Percentiles rank a stretch among this genome's conserved stretches.
Evolutionary conservation across 345 rosid species (phyloP).

Genomic region (Ceriops zippeliana): DNA sequence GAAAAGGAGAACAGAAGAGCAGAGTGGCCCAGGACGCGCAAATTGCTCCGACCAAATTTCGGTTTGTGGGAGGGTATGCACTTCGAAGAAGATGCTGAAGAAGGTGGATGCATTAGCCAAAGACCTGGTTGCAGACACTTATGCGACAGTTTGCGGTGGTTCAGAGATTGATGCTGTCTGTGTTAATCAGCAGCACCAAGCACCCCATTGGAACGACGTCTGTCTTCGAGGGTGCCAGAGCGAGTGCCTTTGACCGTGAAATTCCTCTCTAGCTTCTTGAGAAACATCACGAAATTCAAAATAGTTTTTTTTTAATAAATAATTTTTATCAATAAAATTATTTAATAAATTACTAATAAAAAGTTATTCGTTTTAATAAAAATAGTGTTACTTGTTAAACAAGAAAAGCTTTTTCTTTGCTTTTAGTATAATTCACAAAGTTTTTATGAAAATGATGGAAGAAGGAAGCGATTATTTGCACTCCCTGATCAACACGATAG

Average conservation of each 20-base stretch:
- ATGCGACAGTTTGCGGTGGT: constrained; percentile 85
- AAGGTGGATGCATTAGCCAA: constrained; percentile 78
- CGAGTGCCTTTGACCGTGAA: constrained; percentile 62
- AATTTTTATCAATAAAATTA: no score
- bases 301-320: no score
- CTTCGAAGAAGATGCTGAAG: constrained; percentile 82
- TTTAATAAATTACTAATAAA: no score
- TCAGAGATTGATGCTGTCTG: constrained; percentile 87
- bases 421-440: no score
- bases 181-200: constrained; percentile 69
- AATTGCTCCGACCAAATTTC: constrained; percentile 77
- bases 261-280: constrained; percentile 16
- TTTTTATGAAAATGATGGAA: no score
- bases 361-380: no score
- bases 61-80: constrained; percentile 85
- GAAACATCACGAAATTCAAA: no score
- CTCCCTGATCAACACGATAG: no score
- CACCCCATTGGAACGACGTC: constrained; percentile 75
- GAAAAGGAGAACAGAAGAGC: constrained; percentile 61
- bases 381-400: no score
- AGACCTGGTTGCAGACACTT: constrained; percentile 69
- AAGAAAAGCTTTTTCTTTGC: constrained; percentile 1
- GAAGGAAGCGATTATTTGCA: no score
- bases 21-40: constrained; percentile 73
- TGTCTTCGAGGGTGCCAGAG: constrained; percentile 76